phyloP scores from a whole-genome alignment of 176 grass and related monocot genomes.

The Aegilops speltoides region DNA sequence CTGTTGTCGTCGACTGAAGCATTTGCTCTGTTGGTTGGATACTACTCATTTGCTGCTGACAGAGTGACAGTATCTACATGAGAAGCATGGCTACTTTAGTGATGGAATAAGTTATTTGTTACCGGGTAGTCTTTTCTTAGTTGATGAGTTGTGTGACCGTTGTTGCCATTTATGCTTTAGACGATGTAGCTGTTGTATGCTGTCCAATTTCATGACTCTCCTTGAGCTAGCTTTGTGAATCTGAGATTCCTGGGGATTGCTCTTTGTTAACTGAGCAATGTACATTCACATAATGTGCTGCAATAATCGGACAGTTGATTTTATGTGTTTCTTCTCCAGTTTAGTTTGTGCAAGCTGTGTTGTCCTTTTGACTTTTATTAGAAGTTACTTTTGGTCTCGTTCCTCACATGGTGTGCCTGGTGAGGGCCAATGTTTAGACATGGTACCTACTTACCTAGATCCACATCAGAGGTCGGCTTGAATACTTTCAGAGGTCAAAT shows the following conservation, averaged over 20 bases:
- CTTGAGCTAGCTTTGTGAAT: conserved; percentile 8
- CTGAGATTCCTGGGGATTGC: not conserved
- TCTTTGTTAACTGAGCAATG: not conserved
- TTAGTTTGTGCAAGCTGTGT: not conserved
- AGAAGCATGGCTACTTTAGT: conserved; percentile 9
- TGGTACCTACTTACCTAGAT: not conserved
- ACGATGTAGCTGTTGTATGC: conserved; percentile 33
- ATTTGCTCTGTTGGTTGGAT: not conserved
- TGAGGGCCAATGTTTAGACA: not conserved
- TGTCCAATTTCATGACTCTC: conserved; percentile 15
- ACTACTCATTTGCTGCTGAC: conserved; percentile 5
- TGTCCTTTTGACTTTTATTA: not conserved
- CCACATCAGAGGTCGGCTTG: not conserved
- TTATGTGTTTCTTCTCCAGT: not conserved
- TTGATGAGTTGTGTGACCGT: not conserved
- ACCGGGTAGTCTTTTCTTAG: conserved; percentile 3
- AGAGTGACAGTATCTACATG: not conserved
- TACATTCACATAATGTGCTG: conserved; percentile 16
- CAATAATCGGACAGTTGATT: not conserved
- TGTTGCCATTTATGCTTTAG: conserved; percentile 24
- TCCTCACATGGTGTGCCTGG: not conserved
- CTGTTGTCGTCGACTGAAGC: not conserved
- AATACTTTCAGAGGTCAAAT: not conserved
- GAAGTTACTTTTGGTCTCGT: not conserved
- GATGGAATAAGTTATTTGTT: conserved; percentile 9